phyloP scores from a whole-genome alignment of 352 stramenopile genomes.

The Detonula confervacea region DNA sequence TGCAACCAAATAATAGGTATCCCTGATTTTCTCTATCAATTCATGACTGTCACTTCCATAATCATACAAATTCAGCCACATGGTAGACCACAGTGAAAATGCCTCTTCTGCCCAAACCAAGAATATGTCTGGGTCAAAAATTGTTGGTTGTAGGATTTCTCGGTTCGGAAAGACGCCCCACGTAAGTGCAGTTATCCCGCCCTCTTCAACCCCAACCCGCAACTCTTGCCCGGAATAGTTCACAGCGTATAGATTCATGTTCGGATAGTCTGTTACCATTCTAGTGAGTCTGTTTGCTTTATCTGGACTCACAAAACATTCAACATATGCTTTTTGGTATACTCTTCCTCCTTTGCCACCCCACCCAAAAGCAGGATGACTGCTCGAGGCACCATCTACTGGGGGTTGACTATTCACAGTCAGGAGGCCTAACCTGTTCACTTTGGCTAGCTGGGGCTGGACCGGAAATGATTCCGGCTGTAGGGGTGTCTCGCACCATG shows the following conservation, averaged over 20 bases:
- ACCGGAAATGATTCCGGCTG: conserved; percentile 92
- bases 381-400: conserved; percentile 91
- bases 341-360: conserved; percentile 93
- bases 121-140: conserved; percentile 97
- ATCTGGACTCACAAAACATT: conserved; percentile 96
- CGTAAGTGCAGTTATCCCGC: conserved; percentile 93
- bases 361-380: conserved; percentile 96
- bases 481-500: conserved; percentile 96
- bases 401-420: conserved; percentile 94
- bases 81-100: conserved; percentile 94
- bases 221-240: conserved; percentile 79
- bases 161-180: conserved; percentile 96
- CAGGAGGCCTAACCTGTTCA: conserved; percentile 89
- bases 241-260: conserved; percentile 84
- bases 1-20: conserved; percentile 97
- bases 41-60: conserved; percentile 88
- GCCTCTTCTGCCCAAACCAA: conserved; percentile 95
- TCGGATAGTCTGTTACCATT: conserved; percentile 86
- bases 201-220: conserved; percentile 75
- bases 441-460: conserved; percentile 68
- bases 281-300: conserved; percentile 85
- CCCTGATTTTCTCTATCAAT: conserved; percentile 94
- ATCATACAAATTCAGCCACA: conserved; percentile 97
- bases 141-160: conserved; percentile 94
- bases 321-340: conserved; percentile 99